Evolutionary conservation across 2,329 filamentous ascomycete species (phyloP).

Genomic region (Ophiocordyceps camponoti-floridani): DNA sequence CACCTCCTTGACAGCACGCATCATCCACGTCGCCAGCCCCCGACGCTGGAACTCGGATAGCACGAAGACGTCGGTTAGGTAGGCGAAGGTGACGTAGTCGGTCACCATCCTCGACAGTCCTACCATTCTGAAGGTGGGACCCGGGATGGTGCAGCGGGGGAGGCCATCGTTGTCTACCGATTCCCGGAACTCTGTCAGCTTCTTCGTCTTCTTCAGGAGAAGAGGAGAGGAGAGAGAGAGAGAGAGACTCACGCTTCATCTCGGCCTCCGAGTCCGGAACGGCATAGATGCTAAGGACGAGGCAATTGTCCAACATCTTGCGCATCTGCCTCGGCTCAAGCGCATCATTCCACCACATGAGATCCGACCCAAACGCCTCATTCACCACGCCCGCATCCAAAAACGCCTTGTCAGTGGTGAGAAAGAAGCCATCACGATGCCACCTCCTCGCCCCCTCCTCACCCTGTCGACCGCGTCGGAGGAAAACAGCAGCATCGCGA

Average conservation of each 20-base stretch:
- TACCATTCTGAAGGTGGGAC: slow-evolving; percentile 16
- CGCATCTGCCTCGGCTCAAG: slow-evolving; percentile 28
- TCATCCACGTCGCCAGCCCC: slow-evolving; percentile 48
- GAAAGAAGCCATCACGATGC: slow-evolving; percentile 35
- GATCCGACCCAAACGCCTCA: slow-evolving; percentile 33
- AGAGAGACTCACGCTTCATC: slow-evolving; percentile 16
- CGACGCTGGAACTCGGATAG: slow-evolving; percentile 37
- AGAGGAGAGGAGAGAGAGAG: background rate
- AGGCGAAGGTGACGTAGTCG: slow-evolving; percentile 50
- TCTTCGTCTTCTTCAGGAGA: background rate
- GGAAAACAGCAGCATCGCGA: slow-evolving; percentile 3
- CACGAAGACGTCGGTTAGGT: slow-evolving; percentile 51
- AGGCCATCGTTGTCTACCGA: slow-evolving; percentile 13
- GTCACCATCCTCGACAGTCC: slow-evolving; percentile 41
- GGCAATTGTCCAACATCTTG: slow-evolving; percentile 35
- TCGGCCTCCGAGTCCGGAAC: slow-evolving; percentile 18
- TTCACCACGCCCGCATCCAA: slow-evolving; percentile 37
- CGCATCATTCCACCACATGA: slow-evolving; percentile 42
- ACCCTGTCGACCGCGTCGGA: slow-evolving; percentile 7
- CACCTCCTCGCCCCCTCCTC: slow-evolving; percentile 22
- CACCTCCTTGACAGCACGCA: slow-evolving; percentile 39
- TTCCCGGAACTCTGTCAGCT: background rate
- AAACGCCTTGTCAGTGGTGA: slow-evolving; percentile 41
- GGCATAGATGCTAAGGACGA: slow-evolving; percentile 41
- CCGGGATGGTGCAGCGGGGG: slow-evolving; percentile 10